Conservation (phyloP, 2,329 filamentous ascomycete species). For the Neodidymelliopsis sp. region DNA sequence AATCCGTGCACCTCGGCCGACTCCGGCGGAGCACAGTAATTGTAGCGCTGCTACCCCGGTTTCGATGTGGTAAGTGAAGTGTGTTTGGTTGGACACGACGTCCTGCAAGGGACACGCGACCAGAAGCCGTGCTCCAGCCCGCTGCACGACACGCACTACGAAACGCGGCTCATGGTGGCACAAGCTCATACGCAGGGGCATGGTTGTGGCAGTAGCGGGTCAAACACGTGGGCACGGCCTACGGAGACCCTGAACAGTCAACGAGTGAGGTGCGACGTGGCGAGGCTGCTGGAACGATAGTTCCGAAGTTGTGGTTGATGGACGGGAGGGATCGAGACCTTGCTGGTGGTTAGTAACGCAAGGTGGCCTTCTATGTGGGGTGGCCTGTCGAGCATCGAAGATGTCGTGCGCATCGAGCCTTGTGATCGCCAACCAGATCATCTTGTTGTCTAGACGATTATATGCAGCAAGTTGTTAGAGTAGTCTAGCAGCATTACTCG, state of each 20-base stretch:
- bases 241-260: constrained; percentile 10
- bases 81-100: constrained; percentile 6
- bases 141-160: constrained; percentile 18
- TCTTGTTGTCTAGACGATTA: background rate
- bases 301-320: constrained; percentile 19
- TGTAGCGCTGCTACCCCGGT: constrained; percentile 12
- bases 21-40: constrained; percentile 3
- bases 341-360: constrained; percentile 11
- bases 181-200: constrained; percentile 11
- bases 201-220: constrained; percentile 10
- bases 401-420: background rate
- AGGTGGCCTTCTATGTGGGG: constrained; percentile 8
- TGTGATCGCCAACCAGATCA: background rate
- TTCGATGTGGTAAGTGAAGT: constrained; percentile 19
- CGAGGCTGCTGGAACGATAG: constrained; percentile 10
- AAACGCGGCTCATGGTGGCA: constrained; percentile 12
- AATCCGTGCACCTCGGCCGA: constrained; percentile 10
- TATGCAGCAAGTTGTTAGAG: constrained; percentile 2
- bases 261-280: constrained; percentile 11
- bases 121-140: constrained; percentile 16
- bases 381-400: background rate
- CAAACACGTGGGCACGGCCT: constrained; percentile 17
- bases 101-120: constrained; percentile 14
- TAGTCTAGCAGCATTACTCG: background rate
- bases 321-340: constrained; percentile 11